Conservation (phyloP, 768 basidiomycete genomes). For the Cystofilobasidium bisporidii region DNA sequence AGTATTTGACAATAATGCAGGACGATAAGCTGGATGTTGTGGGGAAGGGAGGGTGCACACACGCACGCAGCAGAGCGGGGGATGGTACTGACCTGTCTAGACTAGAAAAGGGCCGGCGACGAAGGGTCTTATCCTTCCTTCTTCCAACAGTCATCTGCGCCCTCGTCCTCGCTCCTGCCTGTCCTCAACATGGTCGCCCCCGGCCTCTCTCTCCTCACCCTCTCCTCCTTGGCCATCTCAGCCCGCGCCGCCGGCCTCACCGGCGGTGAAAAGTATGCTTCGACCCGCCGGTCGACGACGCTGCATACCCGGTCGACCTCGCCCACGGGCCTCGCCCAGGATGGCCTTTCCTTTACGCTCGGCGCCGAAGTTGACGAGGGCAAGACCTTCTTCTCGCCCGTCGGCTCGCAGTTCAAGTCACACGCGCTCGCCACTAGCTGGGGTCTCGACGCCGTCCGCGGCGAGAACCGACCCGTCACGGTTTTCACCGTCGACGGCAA, state of each 20-base stretch:
- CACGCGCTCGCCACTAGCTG: neutral
- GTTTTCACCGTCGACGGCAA: constrained; percentile 32
- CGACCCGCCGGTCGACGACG: neutral
- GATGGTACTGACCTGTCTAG: too few relatives aligned
- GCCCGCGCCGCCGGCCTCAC: neutral
- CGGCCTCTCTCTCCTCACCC: neutral
- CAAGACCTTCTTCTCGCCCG: neutral
- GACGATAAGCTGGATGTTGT: too few relatives aligned
- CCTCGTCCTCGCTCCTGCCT: too few relatives aligned
- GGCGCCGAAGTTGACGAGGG: neutral
- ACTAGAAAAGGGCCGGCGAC: too few relatives aligned
- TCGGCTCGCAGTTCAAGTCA: neutral
- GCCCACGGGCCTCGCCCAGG: neutral
- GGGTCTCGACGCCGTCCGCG: neutral
- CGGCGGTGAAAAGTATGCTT: neutral
- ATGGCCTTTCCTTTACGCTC: neutral
- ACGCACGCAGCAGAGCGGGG: too few relatives aligned
- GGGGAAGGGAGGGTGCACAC: too few relatives aligned
- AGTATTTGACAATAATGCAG: too few relatives aligned
- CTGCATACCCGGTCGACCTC: neutral
- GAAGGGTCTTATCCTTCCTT: too few relatives aligned
- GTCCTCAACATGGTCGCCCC: too few relatives aligned
- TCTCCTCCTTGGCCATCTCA: neutral
- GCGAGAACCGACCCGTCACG: constrained; percentile 27
- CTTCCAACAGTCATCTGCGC: too few relatives aligned